Evolutionary conservation across 768 basidiomycete species (phyloP), one percentile per base, ranked within the genome.

Genomic region (Naganishia vishniacii): DNA sequence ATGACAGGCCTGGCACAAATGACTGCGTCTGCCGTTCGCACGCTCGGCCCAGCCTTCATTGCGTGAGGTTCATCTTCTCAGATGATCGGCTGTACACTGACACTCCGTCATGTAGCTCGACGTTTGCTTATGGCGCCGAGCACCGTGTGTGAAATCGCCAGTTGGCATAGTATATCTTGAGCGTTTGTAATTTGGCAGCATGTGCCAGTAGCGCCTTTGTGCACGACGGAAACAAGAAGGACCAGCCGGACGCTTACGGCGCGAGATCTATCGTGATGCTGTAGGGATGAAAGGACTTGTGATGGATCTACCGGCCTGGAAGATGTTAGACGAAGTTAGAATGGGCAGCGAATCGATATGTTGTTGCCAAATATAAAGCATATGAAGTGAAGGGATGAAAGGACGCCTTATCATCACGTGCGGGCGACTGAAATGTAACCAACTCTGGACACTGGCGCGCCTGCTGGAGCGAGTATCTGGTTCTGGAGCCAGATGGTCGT

Each of bases 1-100:
- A 16, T 2, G 12, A n/a, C 48, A 62, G 61, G 61, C 5, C 78
- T 86, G 23, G 81, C 85, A 12, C 84, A 86, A 67, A 71, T 49
- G 29, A 48, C 56, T 6, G 51, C 25, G 48, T 84, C 84, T 67
- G 72, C 80, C 25, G 80, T 84, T 25, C 81, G 86, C 29, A 81
- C 84, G 0, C 71, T 85, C 53, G 80, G 82, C 46, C 85, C 86
- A 1, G 84, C 84, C 46, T 79, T 85, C 48, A 83, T 83, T 59
- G 84, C 84, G 84, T 84, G 40, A 32, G 76, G 1, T 28, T 1
- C 29, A 5, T 31, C 15, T 44, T 18, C 26, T 23, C 7, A n/a
- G 34, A 15, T 15, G 8, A 15, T n/a, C 58, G 20, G 61, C 29
- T 4, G 47, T 42, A 16, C 15, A 9, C 9, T 48, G 2, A 15